Conservation (phyloP, 106 monocot species). For the Amphibolis antarctica region DNA sequence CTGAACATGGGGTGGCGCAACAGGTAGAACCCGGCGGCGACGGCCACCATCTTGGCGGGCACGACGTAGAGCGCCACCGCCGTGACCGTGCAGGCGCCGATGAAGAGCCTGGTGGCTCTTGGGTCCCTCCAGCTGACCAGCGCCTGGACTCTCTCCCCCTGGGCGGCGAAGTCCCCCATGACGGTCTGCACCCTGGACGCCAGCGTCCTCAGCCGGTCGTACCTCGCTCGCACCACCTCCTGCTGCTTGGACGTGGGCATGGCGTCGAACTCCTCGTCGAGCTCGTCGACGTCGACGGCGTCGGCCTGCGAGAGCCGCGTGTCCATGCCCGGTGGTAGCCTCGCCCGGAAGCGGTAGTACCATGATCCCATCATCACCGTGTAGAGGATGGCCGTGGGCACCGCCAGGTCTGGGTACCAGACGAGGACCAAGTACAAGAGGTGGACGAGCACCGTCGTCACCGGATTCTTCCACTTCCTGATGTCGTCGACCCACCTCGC, state of each 20-base stretch:
- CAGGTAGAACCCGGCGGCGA: slow-evolving; percentile 81
- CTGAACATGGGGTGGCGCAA: slow-evolving; percentile 94
- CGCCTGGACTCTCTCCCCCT: slow-evolving; percentile 92
- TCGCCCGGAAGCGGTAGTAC: slow-evolving; percentile 66
- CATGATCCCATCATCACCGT: slow-evolving; percentile 62
- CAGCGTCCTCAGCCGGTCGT: slow-evolving; percentile 58
- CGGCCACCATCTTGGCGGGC: slow-evolving; percentile 93
- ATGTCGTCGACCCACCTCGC: slow-evolving; percentile 65
- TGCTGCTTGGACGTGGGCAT: slow-evolving; percentile 32
- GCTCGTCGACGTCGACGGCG: slow-evolving; percentile 51
- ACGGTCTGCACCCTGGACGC: slow-evolving; percentile 76
- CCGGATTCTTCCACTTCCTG: slow-evolving; percentile 64
- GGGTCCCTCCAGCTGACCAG: slow-evolving; percentile 95
- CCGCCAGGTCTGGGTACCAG: slow-evolving; percentile 81
- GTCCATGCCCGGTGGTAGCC: slow-evolving; percentile 68
- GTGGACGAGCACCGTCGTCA: slow-evolving; percentile 76
- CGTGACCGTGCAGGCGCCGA: slow-evolving; percentile 53
- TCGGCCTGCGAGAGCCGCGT: slow-evolving; percentile 68
- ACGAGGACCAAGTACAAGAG: slow-evolving; percentile 74
- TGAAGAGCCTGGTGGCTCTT: slow-evolving; percentile 76
- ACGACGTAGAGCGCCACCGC: slow-evolving; percentile 57
- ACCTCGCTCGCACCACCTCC: slow-evolving; percentile 50
- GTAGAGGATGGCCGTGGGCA: slow-evolving; percentile 68
- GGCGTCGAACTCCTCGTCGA: slow-evolving; percentile 89
- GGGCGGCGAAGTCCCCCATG: slow-evolving; percentile 93